These are phyloP conservation scores for Cercospora sesami DNA, from an alignment of 2,329 filamentous ascomycete species.

Conservation along the genomic window DNA sequence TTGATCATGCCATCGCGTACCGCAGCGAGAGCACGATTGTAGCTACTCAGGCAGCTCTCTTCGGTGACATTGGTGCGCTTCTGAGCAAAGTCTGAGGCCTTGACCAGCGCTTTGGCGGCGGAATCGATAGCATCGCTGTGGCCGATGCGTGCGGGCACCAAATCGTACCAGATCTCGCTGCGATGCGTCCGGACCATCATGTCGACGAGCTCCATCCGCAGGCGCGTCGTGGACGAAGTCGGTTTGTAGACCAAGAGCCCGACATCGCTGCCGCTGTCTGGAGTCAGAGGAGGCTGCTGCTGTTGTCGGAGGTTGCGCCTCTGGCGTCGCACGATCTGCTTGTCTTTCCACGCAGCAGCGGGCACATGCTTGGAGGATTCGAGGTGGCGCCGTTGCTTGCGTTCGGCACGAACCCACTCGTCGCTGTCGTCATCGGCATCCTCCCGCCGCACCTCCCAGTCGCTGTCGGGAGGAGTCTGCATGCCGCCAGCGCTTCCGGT, in stretches of 20 bases:
- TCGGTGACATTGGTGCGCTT: slow-evolving; percentile 19
- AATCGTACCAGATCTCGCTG: slow-evolving; percentile 22
- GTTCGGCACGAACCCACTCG: slow-evolving; percentile 1
- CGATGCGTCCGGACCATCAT: slow-evolving; percentile 23
- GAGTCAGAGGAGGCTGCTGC: not conserved
- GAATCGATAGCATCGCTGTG: slow-evolving; percentile 23
- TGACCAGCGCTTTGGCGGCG: slow-evolving; percentile 22
- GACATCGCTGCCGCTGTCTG: slow-evolving; percentile 9
- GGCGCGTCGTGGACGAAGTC: slow-evolving; percentile 14
- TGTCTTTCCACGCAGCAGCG: slow-evolving; percentile 1
- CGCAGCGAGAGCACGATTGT: slow-evolving; percentile 16
- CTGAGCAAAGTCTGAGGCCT: slow-evolving; percentile 16
- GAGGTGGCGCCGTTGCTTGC: slow-evolving; percentile 12
- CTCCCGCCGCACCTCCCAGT: slow-evolving; percentile 15
- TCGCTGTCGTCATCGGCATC: slow-evolving; percentile 5
- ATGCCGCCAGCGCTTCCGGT: slow-evolving; percentile 5
- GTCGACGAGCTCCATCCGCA: slow-evolving; percentile 16
- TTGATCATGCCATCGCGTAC: slow-evolving; percentile 19
- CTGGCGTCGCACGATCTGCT: slow-evolving; percentile 13
- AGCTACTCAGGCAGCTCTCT: slow-evolving; percentile 24
- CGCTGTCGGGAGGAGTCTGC: slow-evolving; percentile 22
- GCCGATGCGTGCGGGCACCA: slow-evolving; percentile 20
- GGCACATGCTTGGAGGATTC: slow-evolving; percentile 5
- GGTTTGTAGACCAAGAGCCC: slow-evolving; percentile 19
- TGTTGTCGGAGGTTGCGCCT: not conserved